These are phyloP conservation scores for Candida quercuum DNA, from an alignment of 805 yeast species.

Conservation along the genomic window DNA sequence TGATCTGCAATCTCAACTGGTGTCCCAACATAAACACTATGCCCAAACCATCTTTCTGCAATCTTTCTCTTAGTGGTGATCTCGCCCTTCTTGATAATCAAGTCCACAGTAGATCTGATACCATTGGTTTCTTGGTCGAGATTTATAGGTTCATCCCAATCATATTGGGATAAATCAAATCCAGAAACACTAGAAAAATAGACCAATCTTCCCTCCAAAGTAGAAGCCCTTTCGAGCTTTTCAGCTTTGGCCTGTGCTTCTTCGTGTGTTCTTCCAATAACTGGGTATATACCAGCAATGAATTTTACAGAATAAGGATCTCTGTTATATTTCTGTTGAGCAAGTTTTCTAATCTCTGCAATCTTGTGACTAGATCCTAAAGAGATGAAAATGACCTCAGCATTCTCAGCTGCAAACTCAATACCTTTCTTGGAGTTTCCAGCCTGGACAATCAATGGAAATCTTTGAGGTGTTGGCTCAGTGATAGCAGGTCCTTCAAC, in stretches of 20 bases:
- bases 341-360: constrained; percentile 26
- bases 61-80: constrained; percentile 16
- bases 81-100: constrained; percentile 14
- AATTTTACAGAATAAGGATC: constrained; percentile 32
- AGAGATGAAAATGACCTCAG: constrained; percentile 33
- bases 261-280: constrained; percentile 33
- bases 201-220: constrained; percentile 25
- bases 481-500: constrained; percentile 35
- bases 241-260: constrained; percentile 32
- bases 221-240: constrained; percentile 24
- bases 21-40: constrained; percentile 27
- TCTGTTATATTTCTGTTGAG: constrained; percentile 28
- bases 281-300: constrained; percentile 28
- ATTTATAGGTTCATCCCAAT: constrained; percentile 30
- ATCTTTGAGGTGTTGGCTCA: too few relatives aligned
- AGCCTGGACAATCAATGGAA: constrained; percentile 39
- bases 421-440: constrained; percentile 34
- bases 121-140: constrained; percentile 27
- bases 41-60: constrained; percentile 27
- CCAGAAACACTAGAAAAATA: constrained; percentile 43
- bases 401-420: constrained; percentile 36
- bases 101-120: constrained; percentile 25
- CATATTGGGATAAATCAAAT: constrained; percentile 31
- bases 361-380: constrained; percentile 27
- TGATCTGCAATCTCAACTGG: constrained; percentile 25